A percentile compares a stretch with the other conserved stretches of the same genome.
phyloP scores from a whole-genome alignment of 2,329 filamentous ascomycete genomes.

The Epichloe scottii region DNA sequence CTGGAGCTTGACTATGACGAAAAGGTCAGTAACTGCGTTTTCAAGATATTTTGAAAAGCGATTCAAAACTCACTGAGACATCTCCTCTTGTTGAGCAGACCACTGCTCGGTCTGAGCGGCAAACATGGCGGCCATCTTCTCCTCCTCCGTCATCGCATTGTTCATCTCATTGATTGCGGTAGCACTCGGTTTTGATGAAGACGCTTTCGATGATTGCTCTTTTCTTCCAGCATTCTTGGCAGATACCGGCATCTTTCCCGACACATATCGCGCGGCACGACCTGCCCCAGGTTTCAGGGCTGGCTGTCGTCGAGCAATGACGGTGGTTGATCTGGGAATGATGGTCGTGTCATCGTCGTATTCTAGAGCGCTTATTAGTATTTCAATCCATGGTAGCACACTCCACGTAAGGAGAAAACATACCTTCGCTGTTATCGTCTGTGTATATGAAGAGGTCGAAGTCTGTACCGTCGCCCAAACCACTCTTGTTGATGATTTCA shows the following conservation, averaged over 20 bases:
- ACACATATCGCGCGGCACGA: conserved; percentile 86
- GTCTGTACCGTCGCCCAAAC: conserved; percentile 87
- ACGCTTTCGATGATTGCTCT: conserved; percentile 47
- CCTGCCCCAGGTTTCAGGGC: conserved; percentile 77
- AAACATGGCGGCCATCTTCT: conserved; percentile 87
- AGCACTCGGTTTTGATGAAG: conserved; percentile 40
- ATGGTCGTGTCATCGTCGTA: conserved; percentile 98
- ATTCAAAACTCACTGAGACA: conserved; percentile 55
- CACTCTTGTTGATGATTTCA: conserved; percentile 92
- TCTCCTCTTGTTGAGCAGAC: conserved; percentile 84
- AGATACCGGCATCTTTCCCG: conserved; percentile 84
- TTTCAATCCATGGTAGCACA: background rate
- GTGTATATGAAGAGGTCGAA: conserved; percentile 93
- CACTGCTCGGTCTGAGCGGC: conserved; percentile 82
- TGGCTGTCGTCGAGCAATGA: conserved; percentile 78
- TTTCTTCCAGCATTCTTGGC: conserved; percentile 68
- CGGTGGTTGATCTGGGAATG: conserved; percentile 86
- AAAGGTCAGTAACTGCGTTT: conserved; percentile 18
- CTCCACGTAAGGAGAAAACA: conserved; percentile 18
- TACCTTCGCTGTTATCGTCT: conserved; percentile 84
- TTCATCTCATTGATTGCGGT: conserved; percentile 55
- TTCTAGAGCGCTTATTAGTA: conserved; percentile 41
- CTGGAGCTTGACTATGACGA: conserved; percentile 42
- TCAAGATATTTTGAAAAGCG: background rate
- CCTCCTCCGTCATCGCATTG: conserved; percentile 78